These are phyloP conservation scores for Isoetes taiwanensis DNA, from an alignment of 75 land plant genomes.

Conservation along the genomic window DNA sequence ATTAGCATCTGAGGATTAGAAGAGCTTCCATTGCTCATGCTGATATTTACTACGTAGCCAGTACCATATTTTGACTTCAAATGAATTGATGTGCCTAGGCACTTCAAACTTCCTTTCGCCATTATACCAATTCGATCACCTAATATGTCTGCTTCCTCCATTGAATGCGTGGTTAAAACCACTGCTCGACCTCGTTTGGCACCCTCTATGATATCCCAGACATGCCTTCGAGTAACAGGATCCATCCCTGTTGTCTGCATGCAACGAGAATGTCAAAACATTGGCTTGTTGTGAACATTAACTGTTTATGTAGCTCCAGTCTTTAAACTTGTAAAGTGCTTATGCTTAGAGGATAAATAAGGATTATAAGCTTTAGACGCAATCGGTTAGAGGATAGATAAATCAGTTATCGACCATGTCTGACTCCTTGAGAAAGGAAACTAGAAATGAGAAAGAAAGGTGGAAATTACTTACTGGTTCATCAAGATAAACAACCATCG, in stretches of 20 bases:
- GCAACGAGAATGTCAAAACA: too few species aligned
- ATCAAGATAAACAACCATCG: conserved; percentile 83
- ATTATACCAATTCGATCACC: conserved; percentile 91
- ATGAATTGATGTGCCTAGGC: conserved; percentile 90
- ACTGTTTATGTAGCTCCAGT: too few species aligned
- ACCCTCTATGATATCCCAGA: conserved; percentile 92
- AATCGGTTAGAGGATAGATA: too few species aligned
- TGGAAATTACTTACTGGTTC: conserved; percentile 97
- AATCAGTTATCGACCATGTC: too few species aligned
- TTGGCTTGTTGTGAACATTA: too few species aligned
- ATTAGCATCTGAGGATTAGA: conserved; percentile 6
- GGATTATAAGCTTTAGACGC: too few species aligned
- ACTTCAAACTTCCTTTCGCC: conserved; percentile 91
- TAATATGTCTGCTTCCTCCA: conserved; percentile 98
- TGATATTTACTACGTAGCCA: conserved; percentile 71
- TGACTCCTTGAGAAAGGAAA: too few species aligned
- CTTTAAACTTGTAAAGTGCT: too few species aligned
- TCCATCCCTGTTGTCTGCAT: conserved; percentile 99
- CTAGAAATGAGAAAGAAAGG: too few species aligned
- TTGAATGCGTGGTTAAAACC: conserved; percentile 88
- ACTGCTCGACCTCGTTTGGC: conserved; percentile 95
- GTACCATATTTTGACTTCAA: conserved; percentile 83
- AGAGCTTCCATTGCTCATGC: conserved; percentile 31
- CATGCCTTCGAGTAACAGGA: conserved; percentile 87
- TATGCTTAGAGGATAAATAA: too few species aligned